These are phyloP conservation scores for Candida wancherniae DNA, from an alignment of 805 yeast genomes.

Conservation along the genomic window DNA sequence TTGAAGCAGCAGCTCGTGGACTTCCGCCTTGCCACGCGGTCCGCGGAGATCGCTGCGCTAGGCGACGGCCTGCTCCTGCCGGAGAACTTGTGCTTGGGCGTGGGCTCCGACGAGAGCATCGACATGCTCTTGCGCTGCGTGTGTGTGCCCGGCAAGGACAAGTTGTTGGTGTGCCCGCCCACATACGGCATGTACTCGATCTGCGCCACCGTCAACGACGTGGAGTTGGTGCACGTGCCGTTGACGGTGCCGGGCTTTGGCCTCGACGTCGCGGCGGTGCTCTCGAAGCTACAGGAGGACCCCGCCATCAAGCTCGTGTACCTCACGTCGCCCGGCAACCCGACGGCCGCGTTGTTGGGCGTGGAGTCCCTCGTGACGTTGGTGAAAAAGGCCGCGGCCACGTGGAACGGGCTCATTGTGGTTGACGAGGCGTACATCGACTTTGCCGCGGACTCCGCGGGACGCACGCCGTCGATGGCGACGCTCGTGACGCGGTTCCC, in stretches of 20 bases:
- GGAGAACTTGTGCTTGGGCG: constrained; percentile 84
- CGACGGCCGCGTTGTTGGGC: constrained; percentile 70
- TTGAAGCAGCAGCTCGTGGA: constrained; percentile 68
- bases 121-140: constrained; percentile 83
- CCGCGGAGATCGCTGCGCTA: too few relatives aligned
- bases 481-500: constrained; percentile 79
- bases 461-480: constrained; percentile 55
- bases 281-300: constrained; percentile 51
- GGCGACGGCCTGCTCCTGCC: constrained; percentile 53
- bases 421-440: constrained; percentile 96
- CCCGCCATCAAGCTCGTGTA: constrained; percentile 67
- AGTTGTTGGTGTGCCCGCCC: constrained; percentile 84
- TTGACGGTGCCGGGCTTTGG: constrained; percentile 49
- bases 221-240: constrained; percentile 70
- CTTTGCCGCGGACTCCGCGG: constrained; percentile 38
- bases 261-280: constrained; percentile 52
- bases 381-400: constrained; percentile 43
- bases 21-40: too few relatives aligned
- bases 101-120: constrained; percentile 95
- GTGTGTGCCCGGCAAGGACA: constrained; percentile 78
- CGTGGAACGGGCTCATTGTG: constrained; percentile 74
- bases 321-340: constrained; percentile 95
- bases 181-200: constrained; percentile 97
- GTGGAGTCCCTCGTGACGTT: constrained; percentile 30
- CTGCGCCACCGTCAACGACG: constrained; percentile 86